Evolutionary conservation across 768 basidiomycete genomes (phyloP).

Genomic region (Hortiboletus flavorubellus): DNA sequence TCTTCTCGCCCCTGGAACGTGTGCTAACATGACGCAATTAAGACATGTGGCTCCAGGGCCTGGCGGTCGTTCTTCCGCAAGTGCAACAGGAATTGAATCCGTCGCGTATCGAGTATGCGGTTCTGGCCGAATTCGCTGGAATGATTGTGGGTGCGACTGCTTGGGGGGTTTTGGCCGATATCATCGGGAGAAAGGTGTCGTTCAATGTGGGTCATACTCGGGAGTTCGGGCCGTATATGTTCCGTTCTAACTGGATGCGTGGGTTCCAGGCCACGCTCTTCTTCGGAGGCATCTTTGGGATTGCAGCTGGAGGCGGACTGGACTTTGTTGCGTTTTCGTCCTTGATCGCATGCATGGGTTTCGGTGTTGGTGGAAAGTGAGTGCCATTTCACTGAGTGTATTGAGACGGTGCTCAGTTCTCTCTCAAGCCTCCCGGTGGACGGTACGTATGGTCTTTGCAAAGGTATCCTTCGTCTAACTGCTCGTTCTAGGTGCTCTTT

Average conservation of each 20-base stretch:
- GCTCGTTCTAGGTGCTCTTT: conserved; percentile 38
- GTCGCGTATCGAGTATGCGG: conserved; percentile 41
- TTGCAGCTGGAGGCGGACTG: conserved; percentile 44
- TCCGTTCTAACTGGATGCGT: neutral
- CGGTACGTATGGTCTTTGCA: conserved; percentile 31
- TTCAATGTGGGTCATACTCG: conserved; percentile 35
- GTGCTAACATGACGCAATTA: conserved; percentile 4
- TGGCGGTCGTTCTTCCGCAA: conserved; percentile 44
- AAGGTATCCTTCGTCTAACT: neutral
- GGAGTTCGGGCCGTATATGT: neutral
- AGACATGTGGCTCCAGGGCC: conserved; percentile 44
- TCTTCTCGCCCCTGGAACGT: conserved; percentile 19
- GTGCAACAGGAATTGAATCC: conserved; percentile 43
- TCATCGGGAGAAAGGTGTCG: conserved; percentile 45
- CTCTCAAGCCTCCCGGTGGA: conserved; percentile 41
- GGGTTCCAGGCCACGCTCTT: conserved; percentile 31
- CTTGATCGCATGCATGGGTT: conserved; percentile 44
- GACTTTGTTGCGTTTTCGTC: conserved; percentile 47
- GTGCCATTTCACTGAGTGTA: conserved; percentile 18
- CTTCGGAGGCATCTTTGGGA: conserved; percentile 46
- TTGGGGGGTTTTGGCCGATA: conserved; percentile 50
- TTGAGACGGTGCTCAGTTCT: conserved; percentile 19
- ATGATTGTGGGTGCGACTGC: conserved; percentile 46
- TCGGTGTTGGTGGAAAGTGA: conserved; percentile 51
- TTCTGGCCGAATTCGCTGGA: conserved; percentile 45